These are phyloP conservation scores for Lichina pygmaea DNA, from an alignment of 495 filamentous ascomycete species.

Conservation along the genomic window DNA sequence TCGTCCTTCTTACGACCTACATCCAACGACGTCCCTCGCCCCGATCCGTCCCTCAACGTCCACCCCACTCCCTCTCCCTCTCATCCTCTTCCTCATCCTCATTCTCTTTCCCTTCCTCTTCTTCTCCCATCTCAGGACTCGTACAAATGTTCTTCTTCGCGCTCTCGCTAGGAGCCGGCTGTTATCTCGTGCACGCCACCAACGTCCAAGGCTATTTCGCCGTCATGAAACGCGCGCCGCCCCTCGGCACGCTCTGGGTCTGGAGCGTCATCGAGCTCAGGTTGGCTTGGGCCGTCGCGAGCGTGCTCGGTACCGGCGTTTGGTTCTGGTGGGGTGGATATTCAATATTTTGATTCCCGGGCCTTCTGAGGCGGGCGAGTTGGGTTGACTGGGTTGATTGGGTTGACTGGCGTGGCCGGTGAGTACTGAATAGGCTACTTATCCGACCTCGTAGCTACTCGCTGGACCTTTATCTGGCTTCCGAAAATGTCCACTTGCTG, in stretches of 20 bases:
- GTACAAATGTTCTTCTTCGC: slow-evolving; percentile 28
- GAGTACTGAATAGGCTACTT: no score
- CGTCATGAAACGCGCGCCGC: slow-evolving; percentile 77
- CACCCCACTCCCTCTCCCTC: neutral
- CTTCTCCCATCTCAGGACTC: slow-evolving; percentile 17
- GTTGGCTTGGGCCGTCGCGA: slow-evolving; percentile 34
- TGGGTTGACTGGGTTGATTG: no score
- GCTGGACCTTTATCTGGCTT: no score
- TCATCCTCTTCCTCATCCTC: slow-evolving; percentile 19
- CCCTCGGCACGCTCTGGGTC: slow-evolving; percentile 76
- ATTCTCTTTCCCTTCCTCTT: slow-evolving; percentile 30
- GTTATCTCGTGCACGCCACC: slow-evolving; percentile 52
- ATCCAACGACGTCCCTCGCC: no score
- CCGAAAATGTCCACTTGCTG: no score
- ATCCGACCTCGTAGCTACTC: no score
- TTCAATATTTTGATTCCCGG: neutral
- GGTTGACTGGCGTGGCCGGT: no score
- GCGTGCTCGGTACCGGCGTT: slow-evolving; percentile 25
- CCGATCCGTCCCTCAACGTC: neutral
- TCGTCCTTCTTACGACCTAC: no score
- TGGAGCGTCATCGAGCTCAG: slow-evolving; percentile 79
- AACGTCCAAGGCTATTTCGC: slow-evolving; percentile 59
- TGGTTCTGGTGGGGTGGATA: slow-evolving; percentile 59
- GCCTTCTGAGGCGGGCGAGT: no score
- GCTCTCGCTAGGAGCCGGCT: slow-evolving; percentile 29